Evolutionary conservation across 1,139 yeast species (phyloP), one percentile per base, ranked within the genome.

Genomic region (Zygosaccharomyces sapae): DNA sequence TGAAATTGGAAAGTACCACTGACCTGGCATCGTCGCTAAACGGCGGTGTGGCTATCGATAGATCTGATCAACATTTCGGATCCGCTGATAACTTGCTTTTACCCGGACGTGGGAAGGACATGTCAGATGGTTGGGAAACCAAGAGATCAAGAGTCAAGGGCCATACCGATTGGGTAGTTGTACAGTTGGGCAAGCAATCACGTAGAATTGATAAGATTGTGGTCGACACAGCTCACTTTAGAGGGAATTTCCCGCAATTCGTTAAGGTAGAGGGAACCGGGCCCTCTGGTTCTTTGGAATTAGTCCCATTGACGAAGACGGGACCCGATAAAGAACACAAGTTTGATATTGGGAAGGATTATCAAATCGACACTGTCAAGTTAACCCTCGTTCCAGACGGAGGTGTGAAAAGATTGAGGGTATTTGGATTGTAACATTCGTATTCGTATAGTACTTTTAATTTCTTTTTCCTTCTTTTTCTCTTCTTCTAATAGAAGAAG

Each of bases 41-140:
- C 62, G 97, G 97, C 51, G 97, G 96, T 54, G 89, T 88, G 35
- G 94, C 94, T 27, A 79, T 86, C 39, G 72, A 79, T 16, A 80
- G 79, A 56, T 85, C 95, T 1, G 97, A 90, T 69, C 95, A 90
- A 70, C 97, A 89, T 69, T 90, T 90, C 63, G 95, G 96, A 35
- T 77, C 89, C 36, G 95, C 90, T 34, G 94, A 86, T 66, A 90
- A 90, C 69, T 72, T 90, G 55, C 71, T 90, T 48, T 74, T 92
- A 50, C 96, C 97, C 3, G 97, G 97, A 7, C 79, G 97, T 53
- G 97, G 97, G 41, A 79, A 76, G 57, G 96, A 90, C 67, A 90
- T 92, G 97, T 81, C 94, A 41, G 97, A 92, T 62, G 97, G 97
- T 12, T 90, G 97, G 97, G 97, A 90, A 67, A 90, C 97, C n/a